Evolutionary conservation across 2,329 filamentous ascomycete species (phyloP), one percentile per base, ranked within the genome.

Genomic region (Dactylellina parvicollis): DNA sequence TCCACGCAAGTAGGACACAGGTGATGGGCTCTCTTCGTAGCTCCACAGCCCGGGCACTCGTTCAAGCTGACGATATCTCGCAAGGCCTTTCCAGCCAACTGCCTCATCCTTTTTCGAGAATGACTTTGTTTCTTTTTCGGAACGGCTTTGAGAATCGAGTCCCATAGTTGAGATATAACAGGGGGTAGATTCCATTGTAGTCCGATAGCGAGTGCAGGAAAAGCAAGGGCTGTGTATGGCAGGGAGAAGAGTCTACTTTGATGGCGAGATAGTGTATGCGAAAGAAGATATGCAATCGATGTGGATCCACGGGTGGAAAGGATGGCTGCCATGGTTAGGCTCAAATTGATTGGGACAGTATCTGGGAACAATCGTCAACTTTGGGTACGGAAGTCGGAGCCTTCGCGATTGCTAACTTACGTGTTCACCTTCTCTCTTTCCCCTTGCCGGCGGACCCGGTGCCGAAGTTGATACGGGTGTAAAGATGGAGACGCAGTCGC

Each of bases 81-180:
- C 77, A 99, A 82, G 46, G 89, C 94, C 83, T 99, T 99, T 79
- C 95, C 95, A 22, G 93, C 94, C 89, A 98, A 90, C 80, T 96
- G 92, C 78, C 96, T 88, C 80, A 92, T 89, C 77, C 95, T 87
- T 85, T 92, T 96, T 84, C 95, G 96, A 84, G 92, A 92, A 81
- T 99, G 92, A 42, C 94, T 97, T 32, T 92, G 96, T 87, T 98
- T 99, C 84, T 96, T 98, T 86, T 99, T 99, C 3, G 95, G 95
- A 14, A 98, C 95, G 0, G 95, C 95, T 76, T 89, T 89, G 77
- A 99, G 85, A 47, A 99, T 87, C 4, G 91, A 92, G 77, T 97
- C 94, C 69, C 69, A 73, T 28, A 73, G 20, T 18, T 73, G 36
- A 12, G 60, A 66, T 36, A 96, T 82, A n/a, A 92, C 79, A 3